Percentiles rank a stretch among this genome's conserved stretches.
Conservation (phyloP, 73 alveolate genomes). For the Loxodes magnus region DNA sequence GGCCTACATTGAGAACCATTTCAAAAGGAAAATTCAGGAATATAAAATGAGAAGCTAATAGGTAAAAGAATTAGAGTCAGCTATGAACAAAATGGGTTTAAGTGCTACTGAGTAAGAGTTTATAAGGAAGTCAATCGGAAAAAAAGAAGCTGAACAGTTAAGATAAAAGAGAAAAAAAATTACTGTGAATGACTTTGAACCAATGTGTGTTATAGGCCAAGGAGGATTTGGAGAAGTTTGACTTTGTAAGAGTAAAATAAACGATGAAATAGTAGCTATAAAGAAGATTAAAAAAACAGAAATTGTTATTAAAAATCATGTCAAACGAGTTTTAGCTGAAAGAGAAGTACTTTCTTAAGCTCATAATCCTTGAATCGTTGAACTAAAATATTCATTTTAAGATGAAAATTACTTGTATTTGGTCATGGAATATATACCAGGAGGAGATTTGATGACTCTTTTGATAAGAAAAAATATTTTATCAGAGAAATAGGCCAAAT, state of each 20-base stretch:
- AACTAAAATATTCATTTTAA: slow-evolving; percentile 29
- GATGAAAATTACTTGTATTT: slow-evolving; percentile 35
- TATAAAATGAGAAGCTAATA: too few relatives aligned
- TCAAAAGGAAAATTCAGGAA: too few relatives aligned
- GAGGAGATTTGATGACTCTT: slow-evolving; percentile 63
- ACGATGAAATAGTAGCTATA: slow-evolving; percentile 32
- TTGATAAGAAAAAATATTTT: slow-evolving; percentile 74
- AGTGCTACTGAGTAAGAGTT: too few relatives aligned
- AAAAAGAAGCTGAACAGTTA: neutral
- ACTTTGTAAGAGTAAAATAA: slow-evolving; percentile 28
- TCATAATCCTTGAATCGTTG: slow-evolving; percentile 38
- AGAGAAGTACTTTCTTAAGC: slow-evolving; percentile 56
- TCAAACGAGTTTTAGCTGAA: slow-evolving; percentile 48
- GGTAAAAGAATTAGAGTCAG: too few relatives aligned
- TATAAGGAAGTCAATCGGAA: too few relatives aligned
- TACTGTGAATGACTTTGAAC: slow-evolving; percentile 36
- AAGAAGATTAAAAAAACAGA: slow-evolving; percentile 49
- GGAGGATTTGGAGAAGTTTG: slow-evolving; percentile 84
- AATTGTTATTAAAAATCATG: slow-evolving; percentile 45
- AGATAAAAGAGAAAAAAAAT: neutral
- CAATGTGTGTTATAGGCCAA: slow-evolving; percentile 54
- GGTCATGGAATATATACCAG: slow-evolving; percentile 43
- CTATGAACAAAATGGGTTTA: too few relatives aligned
- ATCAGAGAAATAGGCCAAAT: slow-evolving; percentile 71
- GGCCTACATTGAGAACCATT: too few relatives aligned